Evolutionary conservation across 202 grass and related monocot species (phyloP).

Genomic region (Zizania palustris): DNA sequence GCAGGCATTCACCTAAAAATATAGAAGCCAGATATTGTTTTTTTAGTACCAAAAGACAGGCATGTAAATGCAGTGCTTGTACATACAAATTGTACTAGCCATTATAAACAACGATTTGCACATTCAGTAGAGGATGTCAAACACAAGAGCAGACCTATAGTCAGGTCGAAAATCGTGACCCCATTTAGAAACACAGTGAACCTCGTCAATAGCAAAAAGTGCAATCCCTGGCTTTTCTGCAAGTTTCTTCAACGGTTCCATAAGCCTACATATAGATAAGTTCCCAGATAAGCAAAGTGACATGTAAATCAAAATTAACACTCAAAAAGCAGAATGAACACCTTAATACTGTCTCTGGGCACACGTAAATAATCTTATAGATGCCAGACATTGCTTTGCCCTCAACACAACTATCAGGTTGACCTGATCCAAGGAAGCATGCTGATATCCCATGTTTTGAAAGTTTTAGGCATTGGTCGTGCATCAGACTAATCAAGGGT

Average conservation of each 20-base stretch:
- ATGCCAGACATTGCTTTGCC: conserved; percentile 82
- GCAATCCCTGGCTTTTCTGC: conserved; percentile 88
- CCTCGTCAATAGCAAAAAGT: conserved; percentile 94
- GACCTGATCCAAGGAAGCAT: conserved; percentile 95
- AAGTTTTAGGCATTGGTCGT: conserved; percentile 89
- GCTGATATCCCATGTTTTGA: conserved; percentile 82
- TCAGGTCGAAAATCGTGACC: conserved; percentile 94
- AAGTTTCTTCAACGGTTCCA: conserved; percentile 83
- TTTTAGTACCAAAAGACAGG: conserved; percentile 20
- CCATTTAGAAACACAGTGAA: conserved; percentile 98
- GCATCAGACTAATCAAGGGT: conserved; percentile 98
- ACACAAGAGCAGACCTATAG: conserved; percentile 72
- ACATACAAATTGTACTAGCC: conserved; percentile 20
- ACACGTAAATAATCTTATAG: conserved; percentile 97
- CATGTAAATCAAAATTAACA: conserved; percentile 16
- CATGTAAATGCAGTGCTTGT: background rate
- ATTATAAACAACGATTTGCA: conserved; percentile 32
- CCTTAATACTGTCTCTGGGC: conserved; percentile 93
- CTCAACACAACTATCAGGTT: conserved; percentile 76
- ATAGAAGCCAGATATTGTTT: background rate
- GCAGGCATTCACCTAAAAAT: background rate
- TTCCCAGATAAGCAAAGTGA: conserved; percentile 18
- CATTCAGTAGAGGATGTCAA: conserved; percentile 49
- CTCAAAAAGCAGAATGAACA: conserved; percentile 37
- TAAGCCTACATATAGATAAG: conserved; percentile 58